A percentile compares a stretch with the other conserved stretches of the same genome.
phyloP scores from a whole-genome alignment of 2,329 filamentous ascomycete genomes.

The Venturia nashicola region DNA sequence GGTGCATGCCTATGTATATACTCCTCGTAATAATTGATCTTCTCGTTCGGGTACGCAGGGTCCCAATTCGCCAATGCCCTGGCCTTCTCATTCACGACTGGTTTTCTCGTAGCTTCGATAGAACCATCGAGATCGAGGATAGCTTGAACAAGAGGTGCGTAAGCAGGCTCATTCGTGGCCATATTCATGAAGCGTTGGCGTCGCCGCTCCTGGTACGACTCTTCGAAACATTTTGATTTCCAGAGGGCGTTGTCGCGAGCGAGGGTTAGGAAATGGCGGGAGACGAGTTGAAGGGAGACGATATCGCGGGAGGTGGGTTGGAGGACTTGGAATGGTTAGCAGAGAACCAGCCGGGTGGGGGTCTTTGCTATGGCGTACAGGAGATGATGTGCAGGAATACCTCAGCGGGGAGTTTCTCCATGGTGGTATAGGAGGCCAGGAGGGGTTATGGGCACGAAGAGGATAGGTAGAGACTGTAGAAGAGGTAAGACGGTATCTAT shows the following conservation, averaged over 20 bases:
- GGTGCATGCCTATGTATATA: conserved; percentile 73
- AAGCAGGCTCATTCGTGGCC: conserved; percentile 28
- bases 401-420: conserved; percentile 25
- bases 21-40: conserved; percentile 75
- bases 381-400: conserved; percentile 31
- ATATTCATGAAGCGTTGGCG: conserved; percentile 39
- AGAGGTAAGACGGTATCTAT: too few species aligned
- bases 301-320: conserved; percentile 35
- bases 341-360: background rate
- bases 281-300: conserved; percentile 57
- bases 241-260: conserved; percentile 66
- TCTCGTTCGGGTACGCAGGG: conserved; percentile 58
- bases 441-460: background rate
- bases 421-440: background rate
- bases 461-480: background rate
- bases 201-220: conserved; percentile 53
- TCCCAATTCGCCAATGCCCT: conserved; percentile 71
- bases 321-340: conserved; percentile 11
- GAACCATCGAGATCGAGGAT: conserved; percentile 14
- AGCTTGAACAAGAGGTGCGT: conserved; percentile 28
- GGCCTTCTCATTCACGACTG: conserved; percentile 29
- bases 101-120: conserved; percentile 17
- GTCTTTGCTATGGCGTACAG: conserved; percentile 20
- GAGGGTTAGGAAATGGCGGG: conserved; percentile 50
- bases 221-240: conserved; percentile 61